Conservation (phyloP, 169 alveolate genomes). For the Besnoitia besnoiti region DNA sequence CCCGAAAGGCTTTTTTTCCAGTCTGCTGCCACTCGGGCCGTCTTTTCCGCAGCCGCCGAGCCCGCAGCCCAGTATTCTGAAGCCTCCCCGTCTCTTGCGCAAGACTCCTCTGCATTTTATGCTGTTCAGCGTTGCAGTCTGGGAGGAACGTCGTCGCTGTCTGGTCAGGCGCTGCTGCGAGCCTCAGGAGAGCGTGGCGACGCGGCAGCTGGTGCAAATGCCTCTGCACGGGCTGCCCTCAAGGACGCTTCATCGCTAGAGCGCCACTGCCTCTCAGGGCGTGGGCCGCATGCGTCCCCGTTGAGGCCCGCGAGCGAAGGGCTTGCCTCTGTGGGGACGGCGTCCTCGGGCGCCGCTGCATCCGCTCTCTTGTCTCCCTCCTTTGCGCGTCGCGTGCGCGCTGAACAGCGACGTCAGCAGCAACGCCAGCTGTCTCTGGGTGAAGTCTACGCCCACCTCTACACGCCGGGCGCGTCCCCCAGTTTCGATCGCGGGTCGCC, state of each 20-base stretch:
- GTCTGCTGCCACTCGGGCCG: not conserved
- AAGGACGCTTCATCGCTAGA: too few species aligned
- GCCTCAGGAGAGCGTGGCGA: too few species aligned
- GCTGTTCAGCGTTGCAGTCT: not conserved
- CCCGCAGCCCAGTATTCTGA: too few species aligned
- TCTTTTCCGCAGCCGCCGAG: too few species aligned
- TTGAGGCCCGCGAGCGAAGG: too few species aligned
- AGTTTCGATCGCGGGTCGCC: not conserved
- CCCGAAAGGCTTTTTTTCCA: not conserved
- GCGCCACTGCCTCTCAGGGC: too few species aligned
- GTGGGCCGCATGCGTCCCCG: too few species aligned
- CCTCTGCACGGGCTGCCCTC: too few species aligned
- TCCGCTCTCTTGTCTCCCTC: not conserved
- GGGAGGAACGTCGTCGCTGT: not conserved
- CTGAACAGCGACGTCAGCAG: conserved; percentile 9
- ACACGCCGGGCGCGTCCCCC: not conserved
- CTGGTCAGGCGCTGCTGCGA: not conserved
- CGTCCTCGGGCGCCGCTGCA: not conserved
- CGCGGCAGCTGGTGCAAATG: too few species aligned
- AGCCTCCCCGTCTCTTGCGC: not conserved
- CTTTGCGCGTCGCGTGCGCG: conserved; percentile 11
- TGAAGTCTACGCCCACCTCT: conserved; percentile 13
- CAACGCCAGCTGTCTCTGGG: not conserved
- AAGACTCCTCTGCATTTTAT: not conserved
- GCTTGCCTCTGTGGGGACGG: not conserved